Base-by-base conservation (phyloP, 2,329 filamentous ascomycete genomes). In the Exophiala phaeomuriformis region DNA sequence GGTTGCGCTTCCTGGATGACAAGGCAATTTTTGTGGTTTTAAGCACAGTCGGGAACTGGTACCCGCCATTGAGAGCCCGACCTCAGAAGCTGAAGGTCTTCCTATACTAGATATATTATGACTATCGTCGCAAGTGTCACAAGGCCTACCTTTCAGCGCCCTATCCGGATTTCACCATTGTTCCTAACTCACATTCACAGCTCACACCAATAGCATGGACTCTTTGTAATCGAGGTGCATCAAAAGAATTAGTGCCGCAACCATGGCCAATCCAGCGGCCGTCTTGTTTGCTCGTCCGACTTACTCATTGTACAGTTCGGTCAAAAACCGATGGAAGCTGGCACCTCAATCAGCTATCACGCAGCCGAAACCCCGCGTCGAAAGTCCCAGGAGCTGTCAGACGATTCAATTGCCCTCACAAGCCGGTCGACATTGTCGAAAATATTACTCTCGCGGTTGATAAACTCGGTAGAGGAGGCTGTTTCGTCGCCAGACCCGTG, bases 161-260 rank as follows among this genome's bases (percentile, higher is more conserved):
- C 28, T 37, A 47, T 42, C 41, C 49, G 40, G 29, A 40, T 29
- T 51, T 53, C 29, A 44, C 49, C 35, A 53, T 53, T 42, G 45
- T 44, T 33, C 45, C 47, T 42, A 33, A 45, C 44, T 36, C 48
- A 45, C 36, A 54, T 53, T 50, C 37, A 10, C 44, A 7, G 19
- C 31, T 47, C 9, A 35, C 44, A 36, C 59, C 41, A 40, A 52
- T 55, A 49, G 59, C 54, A 54, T 53, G 49, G 57, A 44, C 54
- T 57, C 41, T 61, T 59, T 46, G 56, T 57, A 57, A 61, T 61
- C 59, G 47, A 41, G 52, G 41, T 57, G 59, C 59, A 40, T 61
- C 56, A 61, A 54, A 61, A 61, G 59, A 59, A 56, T 57, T 49
- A 37, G 51, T 49, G 19, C 46, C 48, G 27, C 29, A 40, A 49